Conservation (phyloP, 2,329 filamentous ascomycete species). For the Arthroderma sp. region DNA sequence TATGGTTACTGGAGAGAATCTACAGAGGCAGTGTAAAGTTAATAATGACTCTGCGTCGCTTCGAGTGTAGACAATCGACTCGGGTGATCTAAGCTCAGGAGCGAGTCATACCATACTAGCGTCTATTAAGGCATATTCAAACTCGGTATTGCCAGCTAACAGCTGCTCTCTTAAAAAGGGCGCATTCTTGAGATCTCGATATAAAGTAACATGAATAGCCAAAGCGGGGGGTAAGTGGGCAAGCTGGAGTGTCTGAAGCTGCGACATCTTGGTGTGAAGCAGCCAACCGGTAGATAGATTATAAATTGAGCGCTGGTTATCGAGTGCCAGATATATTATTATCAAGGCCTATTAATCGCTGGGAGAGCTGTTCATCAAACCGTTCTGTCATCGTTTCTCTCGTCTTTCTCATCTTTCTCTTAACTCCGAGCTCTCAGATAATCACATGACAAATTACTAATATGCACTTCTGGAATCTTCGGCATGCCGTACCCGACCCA, state of each 20-base stretch:
- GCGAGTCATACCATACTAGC: constrained; percentile 52
- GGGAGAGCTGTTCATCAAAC: too few species aligned
- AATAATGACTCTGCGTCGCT: too few species aligned
- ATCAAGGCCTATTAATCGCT: too few species aligned
- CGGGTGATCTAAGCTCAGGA: not conserved
- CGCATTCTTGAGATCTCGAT: constrained; percentile 63
- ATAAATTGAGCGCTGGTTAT: too few species aligned
- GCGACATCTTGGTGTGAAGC: constrained; percentile 13
- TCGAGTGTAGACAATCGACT: not conserved
- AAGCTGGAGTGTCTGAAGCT: constrained; percentile 54
- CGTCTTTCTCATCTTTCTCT: too few species aligned
- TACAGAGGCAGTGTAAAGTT: constrained; percentile 19
- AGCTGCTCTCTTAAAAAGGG: constrained; percentile 69
- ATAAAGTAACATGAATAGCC: constrained; percentile 60
- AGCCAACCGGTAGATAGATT: not conserved
- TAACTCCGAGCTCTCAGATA: not conserved
- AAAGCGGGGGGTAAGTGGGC: constrained; percentile 60
- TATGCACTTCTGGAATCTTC: constrained; percentile 26
- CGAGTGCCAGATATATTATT: too few species aligned
- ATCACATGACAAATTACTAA: constrained; percentile 6
- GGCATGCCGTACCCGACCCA: constrained; percentile 14
- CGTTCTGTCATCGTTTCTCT: too few species aligned
- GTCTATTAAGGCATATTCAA: constrained; percentile 90
- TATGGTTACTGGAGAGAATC: constrained; percentile 59
- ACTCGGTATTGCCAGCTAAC: constrained; percentile 67